Conservation (phyloP, 1,139 yeast genomes). For the Candida labiduridarum region DNA sequence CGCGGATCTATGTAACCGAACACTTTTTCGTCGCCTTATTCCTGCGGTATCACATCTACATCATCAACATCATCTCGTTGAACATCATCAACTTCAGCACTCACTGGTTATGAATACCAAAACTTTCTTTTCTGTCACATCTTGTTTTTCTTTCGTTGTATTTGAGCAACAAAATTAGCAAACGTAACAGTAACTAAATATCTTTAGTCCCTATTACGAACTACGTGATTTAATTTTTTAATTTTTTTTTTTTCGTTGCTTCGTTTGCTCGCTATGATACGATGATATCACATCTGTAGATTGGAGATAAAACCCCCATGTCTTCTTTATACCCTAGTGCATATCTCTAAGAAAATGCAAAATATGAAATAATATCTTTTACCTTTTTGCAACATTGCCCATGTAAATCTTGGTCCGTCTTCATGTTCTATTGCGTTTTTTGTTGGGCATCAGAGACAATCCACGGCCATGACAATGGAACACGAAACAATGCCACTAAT, state of each 20-base stretch:
- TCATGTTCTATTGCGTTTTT: no score
- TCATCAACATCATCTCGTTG: not conserved
- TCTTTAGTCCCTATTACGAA: not conserved
- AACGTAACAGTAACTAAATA: not conserved
- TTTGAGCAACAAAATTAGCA: not conserved
- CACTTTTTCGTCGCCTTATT: not conserved
- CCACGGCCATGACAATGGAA: not conserved
- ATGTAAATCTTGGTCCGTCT: no score
- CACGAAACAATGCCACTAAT: not conserved
- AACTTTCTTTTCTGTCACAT: not conserved
- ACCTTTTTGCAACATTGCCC: no score
- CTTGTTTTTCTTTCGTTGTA: not conserved
- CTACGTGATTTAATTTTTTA: not conserved
- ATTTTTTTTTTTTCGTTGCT: not conserved
- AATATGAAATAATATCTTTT: no score
- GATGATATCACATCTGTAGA: no score
- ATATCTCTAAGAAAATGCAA: not conserved
- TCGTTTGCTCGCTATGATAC: no score
- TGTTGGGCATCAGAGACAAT: no score
- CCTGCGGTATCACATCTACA: not conserved
- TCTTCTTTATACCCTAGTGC: not conserved
- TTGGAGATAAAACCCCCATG: no score
- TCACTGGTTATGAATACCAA: slow-evolving; percentile 1
- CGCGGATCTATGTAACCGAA: not conserved
- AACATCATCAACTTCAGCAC: not conserved